Evolutionary conservation across 2,329 filamentous ascomycete genomes (phyloP).

Genomic region (Penicillium polonicum): DNA sequence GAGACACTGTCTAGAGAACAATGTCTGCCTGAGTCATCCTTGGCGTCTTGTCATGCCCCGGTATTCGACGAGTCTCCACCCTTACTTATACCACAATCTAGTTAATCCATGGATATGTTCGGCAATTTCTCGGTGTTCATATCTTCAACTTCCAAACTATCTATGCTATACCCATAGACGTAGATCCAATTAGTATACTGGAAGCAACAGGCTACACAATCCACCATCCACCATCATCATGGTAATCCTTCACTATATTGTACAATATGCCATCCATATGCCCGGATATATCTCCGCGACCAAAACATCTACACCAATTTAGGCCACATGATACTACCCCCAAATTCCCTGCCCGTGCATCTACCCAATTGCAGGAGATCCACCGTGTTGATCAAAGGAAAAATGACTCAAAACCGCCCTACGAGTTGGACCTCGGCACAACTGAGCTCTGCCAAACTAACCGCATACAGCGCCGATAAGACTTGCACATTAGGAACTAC

Average conservation of each 20-base stretch:
- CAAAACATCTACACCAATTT: conserved; percentile 13
- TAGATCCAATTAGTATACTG: background rate
- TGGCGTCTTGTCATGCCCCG: conserved; percentile 26
- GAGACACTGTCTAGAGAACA: background rate
- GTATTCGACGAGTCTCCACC: conserved; percentile 26
- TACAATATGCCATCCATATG: background rate
- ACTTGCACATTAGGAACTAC: conserved; percentile 1
- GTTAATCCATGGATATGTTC: too few relatives aligned
- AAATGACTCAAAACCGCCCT: conserved; percentile 22
- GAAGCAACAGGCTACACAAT: background rate
- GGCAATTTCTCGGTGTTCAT: background rate
- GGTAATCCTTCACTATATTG: background rate
- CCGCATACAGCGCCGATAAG: conserved; percentile 7
- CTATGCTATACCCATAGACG: background rate
- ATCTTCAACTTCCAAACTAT: background rate
- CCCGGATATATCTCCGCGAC: background rate
- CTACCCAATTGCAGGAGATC: conserved; percentile 5
- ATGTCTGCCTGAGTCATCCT: conserved; percentile 20
- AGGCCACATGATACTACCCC: conserved; percentile 5
- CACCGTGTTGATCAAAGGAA: conserved; percentile 6
- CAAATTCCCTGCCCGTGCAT: conserved; percentile 1
- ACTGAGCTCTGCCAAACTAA: conserved; percentile 10
- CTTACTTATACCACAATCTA: too few relatives aligned
- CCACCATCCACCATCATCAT: background rate
- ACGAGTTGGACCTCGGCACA: conserved; percentile 25